Evolutionary conservation across 202 grass and related monocot genomes (phyloP).

Genomic region (Schoenoplectus tabernaemontani): DNA sequence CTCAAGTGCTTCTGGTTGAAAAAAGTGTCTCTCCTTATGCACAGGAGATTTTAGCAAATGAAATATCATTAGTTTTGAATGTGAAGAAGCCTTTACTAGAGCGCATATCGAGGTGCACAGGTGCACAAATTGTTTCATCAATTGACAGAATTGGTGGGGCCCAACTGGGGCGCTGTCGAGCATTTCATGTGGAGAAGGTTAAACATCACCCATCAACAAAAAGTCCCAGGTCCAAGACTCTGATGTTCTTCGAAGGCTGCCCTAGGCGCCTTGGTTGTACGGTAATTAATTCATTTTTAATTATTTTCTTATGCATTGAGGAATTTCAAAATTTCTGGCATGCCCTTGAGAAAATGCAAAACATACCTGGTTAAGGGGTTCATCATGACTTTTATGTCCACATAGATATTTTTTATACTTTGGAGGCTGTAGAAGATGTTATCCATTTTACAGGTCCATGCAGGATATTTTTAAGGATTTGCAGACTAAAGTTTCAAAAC

Average conservation of each 20-base stretch:
- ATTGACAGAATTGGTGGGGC: conserved; percentile 52
- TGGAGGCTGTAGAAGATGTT: not conserved
- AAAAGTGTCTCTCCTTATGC: conserved; percentile 85
- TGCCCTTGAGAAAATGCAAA: not conserved
- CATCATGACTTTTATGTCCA: not conserved
- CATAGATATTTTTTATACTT: not conserved
- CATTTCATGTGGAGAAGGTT: conserved; percentile 76
- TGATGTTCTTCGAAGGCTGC: conserved; percentile 98
- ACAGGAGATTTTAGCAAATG: conserved; percentile 67
- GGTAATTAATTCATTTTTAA: conserved; percentile 43
- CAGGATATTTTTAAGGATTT: not conserved
- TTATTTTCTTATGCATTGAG: not conserved
- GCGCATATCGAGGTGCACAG: conserved; percentile 78
- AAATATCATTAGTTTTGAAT: conserved; percentile 88
- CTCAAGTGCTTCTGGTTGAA: conserved; percentile 78
- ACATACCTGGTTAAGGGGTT: not conserved
- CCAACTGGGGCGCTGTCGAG: conserved; percentile 58
- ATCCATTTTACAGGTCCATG: not conserved
- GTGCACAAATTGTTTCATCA: conserved; percentile 71
- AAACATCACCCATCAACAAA: conserved; percentile 27
- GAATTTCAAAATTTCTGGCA: not conserved
- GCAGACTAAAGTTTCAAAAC: not conserved
- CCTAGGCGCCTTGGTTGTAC: conserved; percentile 74
- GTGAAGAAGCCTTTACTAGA: conserved; percentile 76
- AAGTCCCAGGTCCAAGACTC: conserved; percentile 41